A percentile compares a stretch with the other conserved stretches of the same genome.
phyloP scores from a whole-genome alignment of 768 basidiomycete species.

The Naganishia friedmannii region DNA sequence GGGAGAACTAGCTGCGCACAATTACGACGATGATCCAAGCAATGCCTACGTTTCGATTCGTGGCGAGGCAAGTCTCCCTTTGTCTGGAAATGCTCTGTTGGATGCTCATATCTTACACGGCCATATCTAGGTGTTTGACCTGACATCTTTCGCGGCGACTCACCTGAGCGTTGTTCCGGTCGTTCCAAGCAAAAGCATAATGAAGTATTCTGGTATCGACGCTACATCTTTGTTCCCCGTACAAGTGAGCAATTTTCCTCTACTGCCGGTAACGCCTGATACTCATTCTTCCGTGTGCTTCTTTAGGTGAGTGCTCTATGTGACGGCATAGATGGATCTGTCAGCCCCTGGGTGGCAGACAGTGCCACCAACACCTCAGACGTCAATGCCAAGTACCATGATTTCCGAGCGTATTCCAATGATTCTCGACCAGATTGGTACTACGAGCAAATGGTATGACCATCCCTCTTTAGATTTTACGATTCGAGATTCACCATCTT shows the following conservation, averaged over 20 bases:
- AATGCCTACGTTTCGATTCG: conserved; percentile 78
- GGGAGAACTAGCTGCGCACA: conserved; percentile 71
- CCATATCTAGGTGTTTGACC: conserved; percentile 87
- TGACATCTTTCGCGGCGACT: conserved; percentile 63
- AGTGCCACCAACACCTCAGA: conserved; percentile 66
- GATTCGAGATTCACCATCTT: background rate
- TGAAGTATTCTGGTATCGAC: conserved; percentile 77
- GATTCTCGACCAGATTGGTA: conserved; percentile 98
- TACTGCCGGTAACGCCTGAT: background rate
- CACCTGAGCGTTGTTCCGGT: conserved; percentile 71
- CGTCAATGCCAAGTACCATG: conserved; percentile 80
- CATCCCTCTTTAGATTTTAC: background rate
- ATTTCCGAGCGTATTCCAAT: conserved; percentile 78
- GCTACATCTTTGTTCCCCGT: conserved; percentile 85
- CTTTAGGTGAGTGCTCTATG: conserved; percentile 80
- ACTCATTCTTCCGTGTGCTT: conserved; percentile 21
- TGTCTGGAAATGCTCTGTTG: conserved; percentile 59
- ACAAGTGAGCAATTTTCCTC: conserved; percentile 60
- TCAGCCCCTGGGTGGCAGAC: conserved; percentile 79
- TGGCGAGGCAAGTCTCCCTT: conserved; percentile 72
- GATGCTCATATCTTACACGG: conserved; percentile 67
- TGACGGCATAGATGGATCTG: conserved; percentile 72
- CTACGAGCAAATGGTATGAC: conserved; percentile 75
- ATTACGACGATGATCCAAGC: conserved; percentile 62
- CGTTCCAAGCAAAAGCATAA: conserved; percentile 68